Conservation (phyloP, 305 asterid species). For the Solanum hybrid region DNA sequence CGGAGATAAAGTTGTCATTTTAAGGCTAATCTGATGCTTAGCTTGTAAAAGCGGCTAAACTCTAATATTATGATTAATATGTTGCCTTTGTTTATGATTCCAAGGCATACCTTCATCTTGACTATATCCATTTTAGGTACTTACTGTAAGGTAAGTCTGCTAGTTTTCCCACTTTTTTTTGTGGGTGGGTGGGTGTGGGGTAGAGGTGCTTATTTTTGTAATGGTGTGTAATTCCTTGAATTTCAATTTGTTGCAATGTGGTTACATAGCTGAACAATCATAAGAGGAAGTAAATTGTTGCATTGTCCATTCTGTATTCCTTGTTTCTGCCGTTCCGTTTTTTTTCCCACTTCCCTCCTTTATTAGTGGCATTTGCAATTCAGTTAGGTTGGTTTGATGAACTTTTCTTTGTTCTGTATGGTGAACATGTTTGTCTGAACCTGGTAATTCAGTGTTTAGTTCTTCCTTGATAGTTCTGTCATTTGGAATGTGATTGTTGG, state of each 20-base stretch:
- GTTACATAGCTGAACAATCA: not conserved
- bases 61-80: not conserved
- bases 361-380: not conserved
- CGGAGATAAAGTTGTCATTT: constrained; percentile 16
- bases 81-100: not conserved
- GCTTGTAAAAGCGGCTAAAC: constrained; percentile 4
- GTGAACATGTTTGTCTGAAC: not conserved
- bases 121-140: not conserved
- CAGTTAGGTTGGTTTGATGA: not conserved
- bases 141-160: not conserved
- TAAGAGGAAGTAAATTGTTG: not conserved
- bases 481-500: constrained; percentile 4
- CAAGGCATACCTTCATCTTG: not conserved
- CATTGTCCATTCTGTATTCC: not conserved
- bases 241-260: not conserved
- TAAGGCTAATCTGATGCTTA: constrained; percentile 7
- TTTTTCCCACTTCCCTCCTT: not conserved
- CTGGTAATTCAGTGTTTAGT: not conserved
- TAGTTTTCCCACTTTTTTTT: not conserved
- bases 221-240: not conserved
- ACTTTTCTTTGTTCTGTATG: not conserved
- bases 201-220: not conserved
- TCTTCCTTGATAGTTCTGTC: not conserved
- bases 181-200: not conserved
- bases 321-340: not conserved